Evolutionary conservation across 2,329 filamentous ascomycete species (phyloP), one percentile per base, ranked within the genome.

Genomic region (Fusarium buharicum): DNA sequence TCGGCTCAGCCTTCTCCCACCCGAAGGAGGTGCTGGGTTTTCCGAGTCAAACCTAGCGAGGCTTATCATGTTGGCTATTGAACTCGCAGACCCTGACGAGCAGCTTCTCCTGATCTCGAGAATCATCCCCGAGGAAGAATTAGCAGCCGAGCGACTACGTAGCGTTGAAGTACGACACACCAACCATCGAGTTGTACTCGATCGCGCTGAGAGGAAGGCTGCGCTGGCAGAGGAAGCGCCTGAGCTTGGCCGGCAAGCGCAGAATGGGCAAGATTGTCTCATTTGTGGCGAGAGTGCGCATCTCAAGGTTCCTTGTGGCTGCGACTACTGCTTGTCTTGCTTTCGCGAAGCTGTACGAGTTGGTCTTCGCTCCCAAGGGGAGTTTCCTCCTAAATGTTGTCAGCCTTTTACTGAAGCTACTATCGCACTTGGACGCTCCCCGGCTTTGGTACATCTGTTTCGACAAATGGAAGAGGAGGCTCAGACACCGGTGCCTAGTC

Each of bases 301-400:
- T 16, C 8, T 61, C 5, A 38, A 2, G 9, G 41, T 63, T 4
- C 48, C 45, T 1, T 72, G 69, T 6, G 48, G 55, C 3, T 70
- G 67, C 7, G 30, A 37, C 9, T 72, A 68, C 48, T 72, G 70
- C 45, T 12, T 52, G 3, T 7, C 36, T 13, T 72, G 70, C 11
- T 59, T 64, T 12, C 66, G 67, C 10, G 48, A 54, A 13, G 41
- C 48, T 1, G 55, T 72, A 4, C 62, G 66, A 5, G 20, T 41
- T 2, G 70, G 70, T 2, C 60, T 72, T 5, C 49, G 50, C 1
- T 65, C 56, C 7, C 54, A 60, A 11, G 36, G 53, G 2, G 59
- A 59, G 6, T 72, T 72, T 12, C 70, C 70, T 3, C 69, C 70
- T 0, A 62, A 53, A 9, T 72, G 70, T 36, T 72, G 69, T 28